A percentile compares a stretch with the other conserved stretches of the same genome.
phyloP scores from a whole-genome alignment of 805 yeast species.

The Peterozyma xylosa region DNA sequence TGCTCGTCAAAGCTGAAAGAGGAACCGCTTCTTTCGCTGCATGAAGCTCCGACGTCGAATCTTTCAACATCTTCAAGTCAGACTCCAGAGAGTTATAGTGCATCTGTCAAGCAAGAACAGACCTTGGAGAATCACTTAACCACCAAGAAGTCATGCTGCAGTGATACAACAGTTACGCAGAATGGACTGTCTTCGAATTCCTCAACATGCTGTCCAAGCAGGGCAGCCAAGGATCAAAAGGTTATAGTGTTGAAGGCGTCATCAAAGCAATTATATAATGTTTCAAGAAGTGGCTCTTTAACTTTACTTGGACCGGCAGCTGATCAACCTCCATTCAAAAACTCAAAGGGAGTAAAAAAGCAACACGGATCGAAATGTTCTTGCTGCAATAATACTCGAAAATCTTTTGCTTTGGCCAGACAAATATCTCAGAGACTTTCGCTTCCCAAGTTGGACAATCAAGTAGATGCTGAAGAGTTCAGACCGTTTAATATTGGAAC shows the following conservation, averaged over 20 bases:
- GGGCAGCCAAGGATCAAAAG: conserved; percentile 10
- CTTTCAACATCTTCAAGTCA: no score
- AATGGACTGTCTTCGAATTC: neutral
- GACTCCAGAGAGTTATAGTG: no score
- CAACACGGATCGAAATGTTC: neutral
- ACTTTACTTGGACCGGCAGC: conserved; percentile 23
- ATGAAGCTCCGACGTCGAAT: no score
- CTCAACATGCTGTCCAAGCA: conserved; percentile 1
- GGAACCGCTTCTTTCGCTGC: no score
- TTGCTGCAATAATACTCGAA: neutral
- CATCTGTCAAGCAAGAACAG: no score
- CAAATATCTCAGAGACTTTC: no score
- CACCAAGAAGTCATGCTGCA: conserved; percentile 7
- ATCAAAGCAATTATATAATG: conserved; percentile 26
- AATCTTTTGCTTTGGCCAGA: neutral
- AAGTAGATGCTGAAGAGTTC: neutral
- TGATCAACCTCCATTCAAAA: neutral
- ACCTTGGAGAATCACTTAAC: neutral
- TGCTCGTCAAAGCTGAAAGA: no score
- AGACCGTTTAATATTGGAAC: neutral
- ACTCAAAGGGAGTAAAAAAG: neutral
- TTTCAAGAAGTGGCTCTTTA: conserved; percentile 22
- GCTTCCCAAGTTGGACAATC: no score
- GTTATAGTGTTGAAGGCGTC: conserved; percentile 26
- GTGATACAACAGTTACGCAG: no score